Base-by-base conservation (phyloP, 805 yeast species). In the Kodamaea hsintzibuensis region DNA sequence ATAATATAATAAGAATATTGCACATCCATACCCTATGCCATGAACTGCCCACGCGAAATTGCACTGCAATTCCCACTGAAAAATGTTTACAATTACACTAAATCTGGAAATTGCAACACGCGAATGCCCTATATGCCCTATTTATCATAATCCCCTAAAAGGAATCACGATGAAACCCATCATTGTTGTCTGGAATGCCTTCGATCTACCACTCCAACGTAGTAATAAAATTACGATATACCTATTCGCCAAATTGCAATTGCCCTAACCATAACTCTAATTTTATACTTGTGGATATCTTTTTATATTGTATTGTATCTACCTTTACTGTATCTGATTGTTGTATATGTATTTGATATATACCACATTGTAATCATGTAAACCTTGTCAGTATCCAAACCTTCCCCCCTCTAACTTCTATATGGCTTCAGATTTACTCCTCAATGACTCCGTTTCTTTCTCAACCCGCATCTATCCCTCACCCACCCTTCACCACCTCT, bases 51-150 rank as follows among this genome's bases (percentile, higher is more conserved):
- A 30, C 35, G 35, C 44, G 25, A 17, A 48, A 48, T 48, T 48
- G 51, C 51, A 48, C 44, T 42, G 51, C 51, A 48, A 40, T 48
- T 38, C 35, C 35, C 4, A 2, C 35, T 30, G 13, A 30, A 48
- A 22, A 7, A 37, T 48, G 46, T 48, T 48, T 48, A 48, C 51
- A 30, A 27, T 37, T 37, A 42, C 46, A 17, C 51, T 42, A 12
- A 33, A 48, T 25, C 16, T 12, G 51, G 51, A 48, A 48, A 48
- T 48, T 48, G 40, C 16, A 27, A 48, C 45, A 48, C 51, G 51
- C 51, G 51, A 48, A 48, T 38, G 19, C 16, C 18, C 25, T 19
- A 40, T 40, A 48, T 38, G 19, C 16, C 18, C 25, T 19, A 40
- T 40, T 40, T 40, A 16, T 16, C 19, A 17, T 40, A 40, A 40